Evolutionary conservation across 805 yeast species (phyloP).

Genomic region (Sugiyamaella marilandica): DNA sequence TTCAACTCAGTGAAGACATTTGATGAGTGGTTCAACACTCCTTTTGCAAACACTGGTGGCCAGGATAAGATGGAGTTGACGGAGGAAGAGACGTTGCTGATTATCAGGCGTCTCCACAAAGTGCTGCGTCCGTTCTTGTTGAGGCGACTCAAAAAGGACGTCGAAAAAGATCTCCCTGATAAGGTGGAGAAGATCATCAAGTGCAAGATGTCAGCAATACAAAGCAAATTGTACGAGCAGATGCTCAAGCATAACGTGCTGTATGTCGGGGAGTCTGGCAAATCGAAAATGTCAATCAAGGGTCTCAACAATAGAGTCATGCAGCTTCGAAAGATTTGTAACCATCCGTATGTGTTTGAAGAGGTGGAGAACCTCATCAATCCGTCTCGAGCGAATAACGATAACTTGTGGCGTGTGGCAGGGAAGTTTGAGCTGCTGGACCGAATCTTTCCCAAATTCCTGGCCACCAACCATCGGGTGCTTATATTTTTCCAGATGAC

Average conservation of each 20-base stretch:
- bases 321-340: constrained; percentile 95
- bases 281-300: constrained; percentile 45
- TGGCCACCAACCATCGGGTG: constrained; percentile 82
- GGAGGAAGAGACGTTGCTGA: constrained; percentile 92
- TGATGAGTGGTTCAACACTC: constrained; percentile 98
- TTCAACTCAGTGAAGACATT: constrained; percentile 94
- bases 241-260: constrained; percentile 83
- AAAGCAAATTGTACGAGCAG: constrained; percentile 78
- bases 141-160: constrained; percentile 94
- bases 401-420: constrained; percentile 83
- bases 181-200: constrained; percentile 92
- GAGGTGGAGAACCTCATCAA: constrained; percentile 82
- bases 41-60: constrained; percentile 95
- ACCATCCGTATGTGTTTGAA: constrained; percentile 94
- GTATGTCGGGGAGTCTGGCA: constrained; percentile 56
- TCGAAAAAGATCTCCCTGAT: constrained; percentile 92
- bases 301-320: constrained; percentile 91
- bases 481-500: constrained; percentile 97
- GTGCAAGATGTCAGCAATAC: constrained; percentile 87
- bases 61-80: constrained; percentile 90
- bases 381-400: constrained; percentile 66
- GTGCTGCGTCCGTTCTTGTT: constrained; percentile 90
- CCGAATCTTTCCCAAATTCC: constrained; percentile 79
- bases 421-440: constrained; percentile 94
- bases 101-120: constrained; percentile 92